Conservation (phyloP, 305 asterid species). For the Fraxinus platypoda region DNA sequence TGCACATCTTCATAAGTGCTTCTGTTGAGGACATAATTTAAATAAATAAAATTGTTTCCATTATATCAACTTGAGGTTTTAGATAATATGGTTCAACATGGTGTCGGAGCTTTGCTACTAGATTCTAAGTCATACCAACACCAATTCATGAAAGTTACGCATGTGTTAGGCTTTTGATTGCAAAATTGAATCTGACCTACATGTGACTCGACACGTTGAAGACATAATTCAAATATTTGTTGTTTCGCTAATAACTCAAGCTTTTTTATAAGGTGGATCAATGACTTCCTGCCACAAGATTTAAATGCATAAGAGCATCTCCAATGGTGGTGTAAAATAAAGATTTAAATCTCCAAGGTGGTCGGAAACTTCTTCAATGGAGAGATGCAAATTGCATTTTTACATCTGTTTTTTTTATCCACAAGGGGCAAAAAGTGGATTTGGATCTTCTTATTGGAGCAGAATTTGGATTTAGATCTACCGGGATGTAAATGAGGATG, state of each 20-base stretch:
- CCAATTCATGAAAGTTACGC: background rate
- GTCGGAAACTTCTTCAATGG: background rate
- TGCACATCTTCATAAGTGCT: background rate
- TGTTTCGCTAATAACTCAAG: background rate
- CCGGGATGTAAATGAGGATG: background rate
- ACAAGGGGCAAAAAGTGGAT: background rate
- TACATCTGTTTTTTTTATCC: too few species aligned
- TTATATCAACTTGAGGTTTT: background rate
- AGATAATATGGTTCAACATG: background rate
- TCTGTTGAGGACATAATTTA: background rate
- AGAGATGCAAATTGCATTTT: background rate
- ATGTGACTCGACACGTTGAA: background rate
- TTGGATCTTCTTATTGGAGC: background rate
- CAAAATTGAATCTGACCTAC: background rate
- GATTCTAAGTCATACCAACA: background rate
- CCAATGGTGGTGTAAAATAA: background rate
- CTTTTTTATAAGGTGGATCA: background rate
- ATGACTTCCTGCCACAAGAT: background rate
- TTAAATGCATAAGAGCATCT: background rate
- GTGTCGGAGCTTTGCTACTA: background rate
- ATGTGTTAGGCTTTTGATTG: background rate
- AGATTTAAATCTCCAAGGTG: background rate
- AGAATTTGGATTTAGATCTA: background rate
- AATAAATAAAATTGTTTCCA: background rate
- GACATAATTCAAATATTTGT: background rate